A percentile compares a stretch with the other conserved stretches of the same genome.
Conservation (phyloP, 2,329 filamentous ascomycete species). For the Trichoderma oligosporum region DNA sequence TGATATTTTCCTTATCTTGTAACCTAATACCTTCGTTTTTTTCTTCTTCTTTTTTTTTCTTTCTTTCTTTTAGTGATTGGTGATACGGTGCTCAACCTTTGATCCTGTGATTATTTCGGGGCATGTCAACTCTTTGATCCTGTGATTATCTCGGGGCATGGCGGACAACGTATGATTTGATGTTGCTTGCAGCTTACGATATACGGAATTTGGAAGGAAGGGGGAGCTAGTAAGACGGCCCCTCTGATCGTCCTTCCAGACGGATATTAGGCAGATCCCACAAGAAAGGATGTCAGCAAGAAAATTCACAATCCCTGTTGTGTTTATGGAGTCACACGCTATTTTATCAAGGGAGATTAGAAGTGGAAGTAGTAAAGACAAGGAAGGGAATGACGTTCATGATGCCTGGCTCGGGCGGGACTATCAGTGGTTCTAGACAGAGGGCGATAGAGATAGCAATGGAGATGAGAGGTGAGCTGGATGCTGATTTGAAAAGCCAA, state of each 20-base stretch:
- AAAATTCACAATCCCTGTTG: neutral
- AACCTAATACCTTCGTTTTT: too few relatives aligned
- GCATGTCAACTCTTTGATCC: neutral
- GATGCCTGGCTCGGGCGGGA: too few relatives aligned
- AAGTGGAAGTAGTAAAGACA: too few relatives aligned
- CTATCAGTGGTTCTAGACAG: too few relatives aligned
- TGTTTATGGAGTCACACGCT: too few relatives aligned
- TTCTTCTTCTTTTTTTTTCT: neutral
- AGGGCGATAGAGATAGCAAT: too few relatives aligned
- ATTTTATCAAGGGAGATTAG: too few relatives aligned
- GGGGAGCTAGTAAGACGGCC: constrained; percentile 2
- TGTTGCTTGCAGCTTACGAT: neutral
- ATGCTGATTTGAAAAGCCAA: too few relatives aligned
- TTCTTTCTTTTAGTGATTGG: too few relatives aligned
- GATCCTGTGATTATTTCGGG: neutral
- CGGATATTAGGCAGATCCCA: neutral
- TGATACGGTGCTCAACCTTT: too few relatives aligned
- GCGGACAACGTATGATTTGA: neutral
- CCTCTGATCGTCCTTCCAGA: neutral
- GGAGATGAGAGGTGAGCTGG: too few relatives aligned
- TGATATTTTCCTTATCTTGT: constrained; percentile 1
- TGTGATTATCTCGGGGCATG: neutral
- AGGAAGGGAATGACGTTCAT: too few relatives aligned
- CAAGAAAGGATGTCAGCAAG: neutral
- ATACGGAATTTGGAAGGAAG: constrained; percentile 3